A percentile compares a stretch with the other conserved stretches of the same genome.
phyloP scores from a whole-genome alignment of 2,329 filamentous ascomycete species.

The Fusarium nisikadoi region DNA sequence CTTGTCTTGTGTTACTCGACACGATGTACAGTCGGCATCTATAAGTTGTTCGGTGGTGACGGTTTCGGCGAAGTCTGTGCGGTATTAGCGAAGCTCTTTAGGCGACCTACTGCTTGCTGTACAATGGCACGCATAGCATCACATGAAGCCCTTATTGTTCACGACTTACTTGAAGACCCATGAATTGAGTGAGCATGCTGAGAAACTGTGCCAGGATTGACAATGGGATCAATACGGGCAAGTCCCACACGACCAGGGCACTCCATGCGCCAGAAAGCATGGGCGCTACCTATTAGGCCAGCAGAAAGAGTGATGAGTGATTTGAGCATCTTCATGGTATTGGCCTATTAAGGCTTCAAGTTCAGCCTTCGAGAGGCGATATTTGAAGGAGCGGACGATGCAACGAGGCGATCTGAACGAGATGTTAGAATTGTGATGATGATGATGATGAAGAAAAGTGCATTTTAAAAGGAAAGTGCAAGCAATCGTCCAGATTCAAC shows the following conservation, averaged over 20 bases:
- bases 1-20: slow-evolving; percentile 80
- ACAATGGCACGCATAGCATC: neutral
- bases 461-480: slow-evolving; percentile 9
- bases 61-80: slow-evolving; percentile 71
- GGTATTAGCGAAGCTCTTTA: slow-evolving; percentile 28
- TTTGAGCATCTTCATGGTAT: slow-evolving; percentile 48
- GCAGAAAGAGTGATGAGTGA: slow-evolving; percentile 47
- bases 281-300: slow-evolving; percentile 53
- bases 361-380: slow-evolving; percentile 15
- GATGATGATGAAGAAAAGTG: neutral
- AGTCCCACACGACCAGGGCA: slow-evolving; percentile 77
- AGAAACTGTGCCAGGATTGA: slow-evolving; percentile 68
- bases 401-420: slow-evolving; percentile 49
- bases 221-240: slow-evolving; percentile 80
- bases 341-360: slow-evolving; percentile 42
- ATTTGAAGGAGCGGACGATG: slow-evolving; percentile 50
- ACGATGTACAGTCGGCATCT: slow-evolving; percentile 79
- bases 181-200: slow-evolving; percentile 79
- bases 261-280: slow-evolving; percentile 91
- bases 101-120: neutral
- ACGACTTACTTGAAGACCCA: slow-evolving; percentile 76
- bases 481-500: neutral
- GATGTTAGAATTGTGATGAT: slow-evolving; percentile 25
- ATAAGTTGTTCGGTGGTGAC: slow-evolving; percentile 68
- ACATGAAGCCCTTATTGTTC: too few species aligned